phyloP scores from a whole-genome alignment of 1,284 basidiomycete genomes.

The Cutaneotrichosporon arboriforme region DNA sequence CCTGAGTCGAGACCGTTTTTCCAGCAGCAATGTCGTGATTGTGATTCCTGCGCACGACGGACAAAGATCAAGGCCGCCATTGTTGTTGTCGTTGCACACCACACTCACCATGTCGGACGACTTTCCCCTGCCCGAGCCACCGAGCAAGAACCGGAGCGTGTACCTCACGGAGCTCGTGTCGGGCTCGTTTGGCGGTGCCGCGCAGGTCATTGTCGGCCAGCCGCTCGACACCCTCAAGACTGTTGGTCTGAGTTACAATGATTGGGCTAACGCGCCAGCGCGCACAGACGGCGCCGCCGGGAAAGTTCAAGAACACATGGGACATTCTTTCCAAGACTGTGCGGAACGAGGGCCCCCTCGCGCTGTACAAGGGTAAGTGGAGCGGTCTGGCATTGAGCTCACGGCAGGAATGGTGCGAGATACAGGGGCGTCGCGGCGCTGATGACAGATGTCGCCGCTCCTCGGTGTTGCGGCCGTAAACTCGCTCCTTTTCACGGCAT shows the following conservation, averaged over 20 bases:
- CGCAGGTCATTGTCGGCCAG: constrained; percentile 72
- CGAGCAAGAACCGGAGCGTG: constrained; percentile 34
- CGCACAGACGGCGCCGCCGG: constrained; percentile 50
- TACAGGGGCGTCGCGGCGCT: neutral
- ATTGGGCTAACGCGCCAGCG: constrained; percentile 25
- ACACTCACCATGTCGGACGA: constrained; percentile 13
- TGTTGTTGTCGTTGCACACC: neutral
- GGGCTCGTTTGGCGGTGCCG: constrained; percentile 48
- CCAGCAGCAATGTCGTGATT: neutral
- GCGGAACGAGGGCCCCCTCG: constrained; percentile 79
- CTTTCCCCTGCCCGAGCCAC: constrained; percentile 29
- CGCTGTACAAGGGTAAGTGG: constrained; percentile 76
- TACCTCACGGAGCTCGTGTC: constrained; percentile 46
- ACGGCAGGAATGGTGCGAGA: constrained; percentile 14
- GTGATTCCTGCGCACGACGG: neutral
- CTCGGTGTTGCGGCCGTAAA: constrained; percentile 95
- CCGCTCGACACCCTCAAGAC: constrained; percentile 74
- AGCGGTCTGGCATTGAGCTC: neutral
- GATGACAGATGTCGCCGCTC: constrained; percentile 65
- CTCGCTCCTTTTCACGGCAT: constrained; percentile 87
- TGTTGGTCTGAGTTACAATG: constrained; percentile 21
- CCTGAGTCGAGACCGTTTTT: neutral
- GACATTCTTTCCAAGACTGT: constrained; percentile 78
- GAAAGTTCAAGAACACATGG: constrained; percentile 77
- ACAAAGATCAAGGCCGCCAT: neutral